Evolutionary conservation across 108 stramenopile genomes (phyloP).

Genomic region (Cyclotella kingstonii): DNA sequence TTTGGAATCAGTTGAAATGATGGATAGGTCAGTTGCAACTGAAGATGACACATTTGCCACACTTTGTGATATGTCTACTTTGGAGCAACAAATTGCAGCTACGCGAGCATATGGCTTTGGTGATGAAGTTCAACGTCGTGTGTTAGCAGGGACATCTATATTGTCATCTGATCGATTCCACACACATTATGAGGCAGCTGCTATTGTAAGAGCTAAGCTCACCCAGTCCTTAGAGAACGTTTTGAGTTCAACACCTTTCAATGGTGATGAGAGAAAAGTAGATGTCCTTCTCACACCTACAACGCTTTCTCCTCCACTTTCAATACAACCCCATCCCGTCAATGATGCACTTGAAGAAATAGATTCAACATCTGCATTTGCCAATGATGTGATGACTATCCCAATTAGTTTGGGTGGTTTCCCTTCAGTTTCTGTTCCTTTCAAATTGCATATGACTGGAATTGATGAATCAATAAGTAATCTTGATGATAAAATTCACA

Average conservation of each 20-base stretch:
- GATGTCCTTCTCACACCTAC: conserved; percentile 85
- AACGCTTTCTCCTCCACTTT: conserved; percentile 54
- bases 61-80: conserved; percentile 36
- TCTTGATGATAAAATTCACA: too few species aligned
- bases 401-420: conserved; percentile 83
- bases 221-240: conserved; percentile 57
- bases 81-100: conserved; percentile 72
- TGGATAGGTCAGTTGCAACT: background rate
- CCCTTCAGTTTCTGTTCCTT: conserved; percentile 77
- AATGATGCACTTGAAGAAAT: conserved; percentile 11
- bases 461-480: too few species aligned
- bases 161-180: conserved; percentile 86
- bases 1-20: conserved; percentile 15
- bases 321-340: conserved; percentile 32
- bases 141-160: conserved; percentile 81
- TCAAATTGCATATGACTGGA: conserved; percentile 3
- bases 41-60: conserved; percentile 1
- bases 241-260: conserved; percentile 20
- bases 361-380: conserved; percentile 73
- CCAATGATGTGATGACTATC: conserved; percentile 92
- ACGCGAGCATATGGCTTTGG: conserved; percentile 78
- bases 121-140: conserved; percentile 72
- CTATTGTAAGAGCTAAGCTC: conserved; percentile 63
- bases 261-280: conserved; percentile 28
- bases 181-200: conserved; percentile 85